phyloP scores from a whole-genome alignment of 305 asterid species.

The Nicotiana rustica region DNA sequence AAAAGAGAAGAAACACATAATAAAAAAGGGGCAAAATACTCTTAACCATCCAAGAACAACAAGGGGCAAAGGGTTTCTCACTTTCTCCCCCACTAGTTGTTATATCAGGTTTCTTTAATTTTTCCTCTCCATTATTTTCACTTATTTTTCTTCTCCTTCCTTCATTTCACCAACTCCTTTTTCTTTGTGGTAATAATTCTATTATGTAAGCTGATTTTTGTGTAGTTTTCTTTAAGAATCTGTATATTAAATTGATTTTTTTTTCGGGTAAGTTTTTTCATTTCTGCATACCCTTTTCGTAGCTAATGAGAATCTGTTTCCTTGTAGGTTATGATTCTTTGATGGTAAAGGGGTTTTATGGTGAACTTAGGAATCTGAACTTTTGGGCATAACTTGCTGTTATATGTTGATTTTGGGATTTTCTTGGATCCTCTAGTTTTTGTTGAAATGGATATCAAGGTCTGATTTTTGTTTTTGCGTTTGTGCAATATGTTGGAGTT shows the following conservation, averaged over 20 bases:
- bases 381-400: slow-evolving; percentile 7
- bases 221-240: slow-evolving; percentile 19
- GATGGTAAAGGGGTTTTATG: slow-evolving; percentile 26
- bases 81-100: slow-evolving; percentile 33
- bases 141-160: neutral
- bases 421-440: neutral
- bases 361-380: neutral
- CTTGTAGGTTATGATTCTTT: slow-evolving; percentile 30
- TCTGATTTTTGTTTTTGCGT: neutral
- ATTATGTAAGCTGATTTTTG: neutral
- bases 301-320: slow-evolving; percentile 23
- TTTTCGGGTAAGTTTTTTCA: neutral
- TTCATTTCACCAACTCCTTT: neutral
- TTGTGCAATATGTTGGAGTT: slow-evolving; percentile 1
- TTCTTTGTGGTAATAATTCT: neutral
- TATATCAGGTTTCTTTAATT: slow-evolving; percentile 29
- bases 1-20: neutral
- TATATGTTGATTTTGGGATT: slow-evolving; percentile 8
- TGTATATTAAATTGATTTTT: neutral
- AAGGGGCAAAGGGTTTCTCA: slow-evolving; percentile 36
- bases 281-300: neutral
- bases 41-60: slow-evolving; percentile 34
- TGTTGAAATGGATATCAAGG: slow-evolving; percentile 11
- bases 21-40: slow-evolving; percentile 19
- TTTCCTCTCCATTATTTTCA: slow-evolving; percentile 26